phyloP scores from a whole-genome alignment of 768 basidiomycete genomes.

The Jaapia argillacea region DNA sequence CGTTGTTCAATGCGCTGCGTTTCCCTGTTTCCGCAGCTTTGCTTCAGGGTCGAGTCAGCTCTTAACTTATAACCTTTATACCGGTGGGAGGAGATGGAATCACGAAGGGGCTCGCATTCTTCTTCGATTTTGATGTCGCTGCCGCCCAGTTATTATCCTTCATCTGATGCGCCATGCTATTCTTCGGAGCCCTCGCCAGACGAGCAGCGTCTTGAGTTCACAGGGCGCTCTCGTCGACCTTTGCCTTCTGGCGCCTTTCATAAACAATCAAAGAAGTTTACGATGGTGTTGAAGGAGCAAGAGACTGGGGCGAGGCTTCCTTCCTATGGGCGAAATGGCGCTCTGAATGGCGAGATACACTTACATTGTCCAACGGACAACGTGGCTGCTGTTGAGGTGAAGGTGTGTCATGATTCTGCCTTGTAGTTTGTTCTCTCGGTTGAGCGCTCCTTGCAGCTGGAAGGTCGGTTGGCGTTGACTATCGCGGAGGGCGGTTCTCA shows the following conservation, averaged over 20 bases:
- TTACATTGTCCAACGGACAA: slow-evolving; percentile 21
- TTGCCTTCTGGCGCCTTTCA: slow-evolving; percentile 30
- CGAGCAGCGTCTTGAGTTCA: slow-evolving; percentile 43
- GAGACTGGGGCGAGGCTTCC: slow-evolving; percentile 28
- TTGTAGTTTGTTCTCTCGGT: slow-evolving; percentile 1
- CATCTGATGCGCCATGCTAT: slow-evolving; percentile 46
- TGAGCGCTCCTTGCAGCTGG: slow-evolving; percentile 8
- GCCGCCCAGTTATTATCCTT: slow-evolving; percentile 46
- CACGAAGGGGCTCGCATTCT: too few relatives aligned
- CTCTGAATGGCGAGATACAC: slow-evolving; percentile 32
- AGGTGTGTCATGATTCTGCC: slow-evolving; percentile 23
- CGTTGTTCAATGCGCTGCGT: too few relatives aligned
- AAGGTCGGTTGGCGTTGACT: slow-evolving; percentile 11
- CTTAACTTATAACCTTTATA: too few relatives aligned
- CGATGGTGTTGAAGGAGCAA: slow-evolving; percentile 37
- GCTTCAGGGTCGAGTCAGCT: too few relatives aligned
- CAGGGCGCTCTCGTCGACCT: slow-evolving; percentile 17
- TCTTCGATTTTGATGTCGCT: not conserved
- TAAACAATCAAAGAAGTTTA: slow-evolving; percentile 27
- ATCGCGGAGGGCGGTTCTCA: slow-evolving; percentile 7
- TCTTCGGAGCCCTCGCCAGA: slow-evolving; percentile 41
- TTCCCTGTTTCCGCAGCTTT: too few relatives aligned
- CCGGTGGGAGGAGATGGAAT: too few relatives aligned
- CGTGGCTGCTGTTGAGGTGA: slow-evolving; percentile 32
- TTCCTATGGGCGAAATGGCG: slow-evolving; percentile 31